Percentiles rank a stretch among this genome's conserved stretches.
These are phyloP conservation scores for Brassica nigra DNA, from an alignment of 345 rosid genomes.

Conservation along the genomic window DNA sequence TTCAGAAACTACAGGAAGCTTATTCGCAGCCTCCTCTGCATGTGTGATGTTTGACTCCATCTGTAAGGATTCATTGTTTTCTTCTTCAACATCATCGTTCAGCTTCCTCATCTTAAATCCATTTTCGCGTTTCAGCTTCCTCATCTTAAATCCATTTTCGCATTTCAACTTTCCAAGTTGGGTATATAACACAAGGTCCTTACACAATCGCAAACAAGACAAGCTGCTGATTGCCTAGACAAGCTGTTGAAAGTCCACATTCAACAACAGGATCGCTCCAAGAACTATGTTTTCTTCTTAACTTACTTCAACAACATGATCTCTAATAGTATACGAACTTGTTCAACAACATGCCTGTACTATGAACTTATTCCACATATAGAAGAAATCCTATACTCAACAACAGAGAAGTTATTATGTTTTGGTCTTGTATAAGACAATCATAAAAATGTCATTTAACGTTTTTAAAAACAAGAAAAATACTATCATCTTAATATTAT, in stretches of 20 bases:
- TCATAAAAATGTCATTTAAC: too few species aligned
- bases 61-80: not conserved
- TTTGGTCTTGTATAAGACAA: too few species aligned
- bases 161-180: too few species aligned
- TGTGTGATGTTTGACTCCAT: slow-evolving; percentile 22
- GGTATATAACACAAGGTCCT: not conserved
- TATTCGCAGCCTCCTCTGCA: not conserved
- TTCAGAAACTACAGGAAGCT: not conserved
- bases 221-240: not conserved
- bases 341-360: too few species aligned
- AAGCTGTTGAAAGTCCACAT: too few species aligned
- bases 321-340: too few species aligned
- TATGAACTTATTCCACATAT: too few species aligned
- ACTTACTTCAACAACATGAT: too few species aligned
- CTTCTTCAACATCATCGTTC: slow-evolving; percentile 12
- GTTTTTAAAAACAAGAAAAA: too few species aligned
- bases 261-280: too few species aligned
- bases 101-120: slow-evolving; percentile 15
- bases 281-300: too few species aligned
- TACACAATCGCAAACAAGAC: not conserved
- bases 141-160: too few species aligned
- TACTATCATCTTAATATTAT: not conserved
- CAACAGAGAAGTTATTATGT: not conserved
- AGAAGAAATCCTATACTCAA: not conserved
- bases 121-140: slow-evolving; percentile 1